These are phyloP conservation scores for Crotalaria pallida DNA, from an alignment of 306 rosid species.

Conservation along the genomic window DNA sequence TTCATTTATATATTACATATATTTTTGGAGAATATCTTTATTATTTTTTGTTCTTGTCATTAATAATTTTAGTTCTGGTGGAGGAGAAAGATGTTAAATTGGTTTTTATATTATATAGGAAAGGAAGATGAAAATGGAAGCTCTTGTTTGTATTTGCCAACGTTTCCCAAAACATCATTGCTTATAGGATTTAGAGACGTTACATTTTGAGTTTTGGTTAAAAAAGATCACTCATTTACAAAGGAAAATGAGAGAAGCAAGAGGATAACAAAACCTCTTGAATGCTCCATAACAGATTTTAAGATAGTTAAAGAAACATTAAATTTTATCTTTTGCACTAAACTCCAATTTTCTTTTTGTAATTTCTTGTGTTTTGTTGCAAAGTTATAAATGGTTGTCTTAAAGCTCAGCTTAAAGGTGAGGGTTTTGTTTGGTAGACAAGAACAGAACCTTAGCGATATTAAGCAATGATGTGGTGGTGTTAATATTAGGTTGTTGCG, in stretches of 20 bases:
- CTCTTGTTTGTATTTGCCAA: neutral
- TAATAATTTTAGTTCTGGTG: constrained; percentile 14
- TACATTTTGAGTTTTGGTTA: neutral
- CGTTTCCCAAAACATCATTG: neutral
- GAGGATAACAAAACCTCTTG: neutral
- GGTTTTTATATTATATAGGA: neutral
- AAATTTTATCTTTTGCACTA: too few relatives aligned
- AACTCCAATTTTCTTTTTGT: too few relatives aligned
- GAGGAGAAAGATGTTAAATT: constrained; percentile 3
- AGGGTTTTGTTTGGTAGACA: too few relatives aligned
- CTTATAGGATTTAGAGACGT: neutral
- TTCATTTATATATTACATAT: constrained; percentile 26
- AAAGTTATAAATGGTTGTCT: too few relatives aligned
- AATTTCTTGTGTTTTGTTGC: too few relatives aligned
- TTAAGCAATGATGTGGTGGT: too few relatives aligned
- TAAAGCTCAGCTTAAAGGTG: too few relatives aligned
- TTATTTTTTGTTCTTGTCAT: constrained; percentile 13
- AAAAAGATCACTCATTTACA: neutral
- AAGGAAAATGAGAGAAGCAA: neutral
- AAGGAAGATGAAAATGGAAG: constrained; percentile 11
- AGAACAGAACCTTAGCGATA: too few relatives aligned
- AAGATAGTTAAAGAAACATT: too few relatives aligned
- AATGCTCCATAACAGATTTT: too few relatives aligned
- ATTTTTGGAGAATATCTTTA: constrained; percentile 32
- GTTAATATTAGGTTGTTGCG: too few relatives aligned